phyloP scores from a whole-genome alignment of 2,329 filamentous ascomycete species.

The Sporothrix curviconia region DNA sequence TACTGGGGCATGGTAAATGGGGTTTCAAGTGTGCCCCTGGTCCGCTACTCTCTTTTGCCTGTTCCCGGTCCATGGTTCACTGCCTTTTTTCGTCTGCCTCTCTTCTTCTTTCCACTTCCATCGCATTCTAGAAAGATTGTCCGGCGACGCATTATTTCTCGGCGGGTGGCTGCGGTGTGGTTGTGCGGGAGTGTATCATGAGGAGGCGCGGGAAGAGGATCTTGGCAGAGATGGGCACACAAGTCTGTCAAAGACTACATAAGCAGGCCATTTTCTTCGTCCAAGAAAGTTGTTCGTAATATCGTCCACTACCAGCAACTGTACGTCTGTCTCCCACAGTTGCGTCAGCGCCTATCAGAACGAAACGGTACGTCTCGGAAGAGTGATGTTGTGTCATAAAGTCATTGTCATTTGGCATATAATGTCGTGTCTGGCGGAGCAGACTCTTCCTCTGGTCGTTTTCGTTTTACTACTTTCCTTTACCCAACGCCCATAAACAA shows the following conservation, averaged over 20 bases:
- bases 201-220: neutral
- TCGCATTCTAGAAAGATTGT: constrained; percentile 1
- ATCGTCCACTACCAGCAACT: no score
- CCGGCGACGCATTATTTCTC: neutral
- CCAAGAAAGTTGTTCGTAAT: no score
- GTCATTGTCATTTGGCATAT: no score
- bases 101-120: no score
- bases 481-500: no score
- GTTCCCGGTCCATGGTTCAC: neutral
- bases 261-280: neutral
- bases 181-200: neutral
- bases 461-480: neutral
- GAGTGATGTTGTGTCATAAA: no score
- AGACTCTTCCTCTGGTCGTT: neutral
- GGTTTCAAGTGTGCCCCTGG: neutral
- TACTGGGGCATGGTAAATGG: constrained; percentile 7
- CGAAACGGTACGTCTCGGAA: no score
- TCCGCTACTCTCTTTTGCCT: neutral
- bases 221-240: neutral
- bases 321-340: no score
- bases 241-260: neutral
- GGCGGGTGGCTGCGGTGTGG: neutral
- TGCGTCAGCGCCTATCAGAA: no score
- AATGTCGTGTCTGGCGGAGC: no score
- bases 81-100: neutral